These are phyloP conservation scores for Dictyostelium discoideum DNA, from an alignment of 78 protist genomes.

Conservation along the genomic window DNA sequence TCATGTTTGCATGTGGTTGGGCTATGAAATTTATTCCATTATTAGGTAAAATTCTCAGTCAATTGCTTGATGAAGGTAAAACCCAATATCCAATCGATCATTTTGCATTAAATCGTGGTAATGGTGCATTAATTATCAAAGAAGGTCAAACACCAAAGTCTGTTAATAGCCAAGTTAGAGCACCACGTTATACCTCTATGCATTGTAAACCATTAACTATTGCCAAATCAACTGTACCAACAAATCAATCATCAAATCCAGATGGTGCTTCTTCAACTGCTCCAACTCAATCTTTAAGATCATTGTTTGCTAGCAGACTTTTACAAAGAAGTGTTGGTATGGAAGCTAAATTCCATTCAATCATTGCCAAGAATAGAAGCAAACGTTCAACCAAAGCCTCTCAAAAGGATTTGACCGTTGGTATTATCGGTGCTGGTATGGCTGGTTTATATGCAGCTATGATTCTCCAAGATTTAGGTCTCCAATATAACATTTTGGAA, in stretches of 20 bases:
- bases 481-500: conserved; percentile 33
- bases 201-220: not conserved
- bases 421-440: conserved; percentile 63
- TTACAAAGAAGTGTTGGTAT: not conserved
- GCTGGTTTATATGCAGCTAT: conserved; percentile 48
- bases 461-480: conserved; percentile 25
- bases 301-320: not conserved
- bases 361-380: not conserved
- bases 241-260: not conserved
- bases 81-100: not conserved
- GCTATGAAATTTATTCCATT: conserved; percentile 26
- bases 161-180: not conserved
- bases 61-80: conserved; percentile 9
- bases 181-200: not conserved
- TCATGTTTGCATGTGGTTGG: conserved; percentile 6
- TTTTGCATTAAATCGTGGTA: not conserved
- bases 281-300: not conserved
- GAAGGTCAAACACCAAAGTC: not conserved
- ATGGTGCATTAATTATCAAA: not conserved
- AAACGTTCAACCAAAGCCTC: not conserved
- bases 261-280: not conserved
- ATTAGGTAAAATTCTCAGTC: not conserved
- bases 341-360: not conserved
- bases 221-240: not conserved
- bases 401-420: not conserved